Evolutionary conservation across 768 basidiomycete genomes (phyloP).

Genomic region (Lactarius trivialis): DNA sequence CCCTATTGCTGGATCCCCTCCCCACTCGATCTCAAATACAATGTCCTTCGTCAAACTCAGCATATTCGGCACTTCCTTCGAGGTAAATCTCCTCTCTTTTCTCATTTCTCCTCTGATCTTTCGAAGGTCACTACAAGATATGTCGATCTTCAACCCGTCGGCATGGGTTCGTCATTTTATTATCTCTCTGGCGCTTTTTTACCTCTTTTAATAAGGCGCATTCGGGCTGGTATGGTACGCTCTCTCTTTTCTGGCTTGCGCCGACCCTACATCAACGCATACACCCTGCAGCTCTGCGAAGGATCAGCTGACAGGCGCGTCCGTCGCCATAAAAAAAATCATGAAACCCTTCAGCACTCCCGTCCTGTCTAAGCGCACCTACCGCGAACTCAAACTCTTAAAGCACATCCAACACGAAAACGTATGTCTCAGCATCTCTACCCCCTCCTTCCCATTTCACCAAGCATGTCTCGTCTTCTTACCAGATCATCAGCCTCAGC

Average conservation of each 20-base stretch:
- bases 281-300: slow-evolving; percentile 67
- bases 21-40: slow-evolving; percentile 6
- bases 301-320: slow-evolving; percentile 88
- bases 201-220: slow-evolving; percentile 53
- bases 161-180: slow-evolving; percentile 72
- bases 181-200: not conserved
- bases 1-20: slow-evolving; percentile 10
- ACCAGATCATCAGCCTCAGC: slow-evolving; percentile 92
- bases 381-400: slow-evolving; percentile 94
- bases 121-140: slow-evolving; percentile 91
- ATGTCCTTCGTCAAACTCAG: slow-evolving; percentile 98
- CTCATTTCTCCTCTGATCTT: slow-evolving; percentile 1
- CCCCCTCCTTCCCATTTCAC: not conserved
- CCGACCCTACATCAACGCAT: not conserved
- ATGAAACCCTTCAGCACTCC: slow-evolving; percentile 99
- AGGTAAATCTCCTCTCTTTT: slow-evolving; percentile 42
- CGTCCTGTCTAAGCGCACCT: slow-evolving; percentile 95
- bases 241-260: not conserved
- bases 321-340: slow-evolving; percentile 99
- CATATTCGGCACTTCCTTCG: slow-evolving; percentile 98
- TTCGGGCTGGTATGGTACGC: slow-evolving; percentile 94
- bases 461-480: not conserved
- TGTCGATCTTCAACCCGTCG: slow-evolving; percentile 98
- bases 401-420: slow-evolving; percentile 99
- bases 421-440: slow-evolving; percentile 40